These are phyloP conservation scores for Gossypium herbaceum DNA, from an alignment of 345 rosid genomes.

Conservation along the genomic window DNA sequence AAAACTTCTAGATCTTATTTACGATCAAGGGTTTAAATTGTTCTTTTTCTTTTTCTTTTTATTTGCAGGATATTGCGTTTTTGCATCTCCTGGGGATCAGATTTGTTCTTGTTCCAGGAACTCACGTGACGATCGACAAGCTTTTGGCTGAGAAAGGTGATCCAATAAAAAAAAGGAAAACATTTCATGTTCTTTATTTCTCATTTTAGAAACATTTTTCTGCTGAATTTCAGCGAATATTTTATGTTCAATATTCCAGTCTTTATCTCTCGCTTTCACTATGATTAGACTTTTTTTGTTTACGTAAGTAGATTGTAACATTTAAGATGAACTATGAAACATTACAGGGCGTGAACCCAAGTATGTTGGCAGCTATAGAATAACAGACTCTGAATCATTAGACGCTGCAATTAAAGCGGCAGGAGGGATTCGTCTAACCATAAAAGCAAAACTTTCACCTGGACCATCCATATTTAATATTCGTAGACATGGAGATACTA, in stretches of 20 bases:
- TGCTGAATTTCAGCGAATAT: too few relatives aligned
- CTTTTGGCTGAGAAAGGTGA: conserved; percentile 80
- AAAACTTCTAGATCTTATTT: conserved; percentile 17
- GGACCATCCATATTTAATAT: conserved; percentile 83
- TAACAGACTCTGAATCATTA: conserved; percentile 74
- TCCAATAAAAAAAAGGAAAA: background rate
- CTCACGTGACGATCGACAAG: conserved; percentile 78
- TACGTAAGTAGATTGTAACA: conserved; percentile 12
- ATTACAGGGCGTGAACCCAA: conserved; percentile 63
- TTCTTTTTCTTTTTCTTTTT: background rate
- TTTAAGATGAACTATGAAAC: conserved; percentile 6
- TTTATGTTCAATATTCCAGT: too few relatives aligned
- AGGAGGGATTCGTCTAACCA: conserved; percentile 78
- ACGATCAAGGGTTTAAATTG: background rate
- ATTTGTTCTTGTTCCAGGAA: conserved; percentile 84
- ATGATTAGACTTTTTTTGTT: background rate
- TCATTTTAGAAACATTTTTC: too few relatives aligned
- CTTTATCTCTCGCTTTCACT: too few relatives aligned
- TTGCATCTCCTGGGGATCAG: conserved; percentile 82
- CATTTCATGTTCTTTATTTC: too few relatives aligned
- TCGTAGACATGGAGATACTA: conserved; percentile 85
- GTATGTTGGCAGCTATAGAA: conserved; percentile 73
- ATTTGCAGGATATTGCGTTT: conserved; percentile 81
- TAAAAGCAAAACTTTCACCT: conserved; percentile 94
- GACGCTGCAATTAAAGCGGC: conserved; percentile 95